phyloP scores from a whole-genome alignment of 129 eudicot genomes.

The Rutidosis leptorrhynchoides region DNA sequence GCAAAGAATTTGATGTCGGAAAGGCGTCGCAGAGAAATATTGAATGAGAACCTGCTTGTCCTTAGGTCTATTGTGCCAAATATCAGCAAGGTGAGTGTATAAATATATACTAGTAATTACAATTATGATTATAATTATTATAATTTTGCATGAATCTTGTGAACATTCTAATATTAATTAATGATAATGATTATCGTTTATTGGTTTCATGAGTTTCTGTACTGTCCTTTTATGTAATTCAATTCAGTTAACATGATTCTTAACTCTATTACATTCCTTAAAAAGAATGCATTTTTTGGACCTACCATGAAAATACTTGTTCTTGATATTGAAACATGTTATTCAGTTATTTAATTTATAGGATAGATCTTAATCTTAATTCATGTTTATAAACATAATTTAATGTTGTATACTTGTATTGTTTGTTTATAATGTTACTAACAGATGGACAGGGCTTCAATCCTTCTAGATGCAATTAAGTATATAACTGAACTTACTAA shows the following conservation, averaged over 20 bases:
- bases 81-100: conserved; percentile 64
- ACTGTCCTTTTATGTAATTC: not conserved
- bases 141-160: conserved; percentile 29
- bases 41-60: conserved; percentile 74
- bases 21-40: conserved; percentile 70
- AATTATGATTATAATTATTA: too few relatives aligned
- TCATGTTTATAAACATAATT: not conserved
- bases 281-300: not conserved
- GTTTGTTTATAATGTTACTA: not conserved
- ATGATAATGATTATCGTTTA: not conserved
- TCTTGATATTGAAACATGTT: not conserved
- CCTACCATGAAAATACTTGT: not conserved
- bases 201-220: not conserved
- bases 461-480: conserved; percentile 78
- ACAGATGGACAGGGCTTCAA: conserved; percentile 94
- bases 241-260: conserved; percentile 19
- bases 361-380: not conserved
- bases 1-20: conserved; percentile 94
- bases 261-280: conserved; percentile 12
- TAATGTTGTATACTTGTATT: not conserved
- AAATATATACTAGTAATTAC: too few relatives aligned
- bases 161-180: conserved; percentile 16
- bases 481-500: conserved; percentile 68
- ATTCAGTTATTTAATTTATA: not conserved
- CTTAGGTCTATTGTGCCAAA: conserved; percentile 85